phyloP scores from a whole-genome alignment of 169 alveolate species.

The Eimeria praecox region DNA sequence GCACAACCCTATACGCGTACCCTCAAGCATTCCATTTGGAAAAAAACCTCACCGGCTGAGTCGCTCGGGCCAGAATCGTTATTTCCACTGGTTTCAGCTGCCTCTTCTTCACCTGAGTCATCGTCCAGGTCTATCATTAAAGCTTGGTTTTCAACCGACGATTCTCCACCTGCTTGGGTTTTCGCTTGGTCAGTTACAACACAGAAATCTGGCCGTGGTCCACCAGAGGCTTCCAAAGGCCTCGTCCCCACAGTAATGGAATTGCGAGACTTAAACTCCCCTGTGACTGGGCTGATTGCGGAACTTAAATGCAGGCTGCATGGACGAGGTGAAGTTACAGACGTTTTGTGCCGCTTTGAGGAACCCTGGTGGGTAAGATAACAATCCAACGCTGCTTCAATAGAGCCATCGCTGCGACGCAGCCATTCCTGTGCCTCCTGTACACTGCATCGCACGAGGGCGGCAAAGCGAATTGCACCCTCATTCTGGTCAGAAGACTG shows the following conservation, averaged over 20 bases:
- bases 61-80: neutral
- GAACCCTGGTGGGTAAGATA: conserved; percentile 32
- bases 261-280: neutral
- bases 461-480: conserved; percentile 39
- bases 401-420: conserved; percentile 41
- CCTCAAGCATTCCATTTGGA: neutral
- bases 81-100: neutral
- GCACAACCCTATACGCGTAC: neutral
- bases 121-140: conserved; percentile 61
- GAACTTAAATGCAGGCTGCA: neutral
- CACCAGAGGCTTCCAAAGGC: neutral
- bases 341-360: conserved; percentile 37
- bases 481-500: conserved; percentile 5
- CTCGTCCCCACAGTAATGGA: neutral
- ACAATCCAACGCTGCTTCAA: conserved; percentile 58
- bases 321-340: conserved; percentile 18
- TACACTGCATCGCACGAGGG: conserved; percentile 54
- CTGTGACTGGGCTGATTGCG: neutral
- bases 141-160: neutral
- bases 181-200: neutral
- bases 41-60: conserved; percentile 11
- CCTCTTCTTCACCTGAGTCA: conserved; percentile 52
- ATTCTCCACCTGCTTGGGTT: neutral
- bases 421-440: conserved; percentile 68
- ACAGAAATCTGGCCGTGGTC: neutral